Conservation (phyloP, 306 rosid species). For the Rubus idaeus region DNA sequence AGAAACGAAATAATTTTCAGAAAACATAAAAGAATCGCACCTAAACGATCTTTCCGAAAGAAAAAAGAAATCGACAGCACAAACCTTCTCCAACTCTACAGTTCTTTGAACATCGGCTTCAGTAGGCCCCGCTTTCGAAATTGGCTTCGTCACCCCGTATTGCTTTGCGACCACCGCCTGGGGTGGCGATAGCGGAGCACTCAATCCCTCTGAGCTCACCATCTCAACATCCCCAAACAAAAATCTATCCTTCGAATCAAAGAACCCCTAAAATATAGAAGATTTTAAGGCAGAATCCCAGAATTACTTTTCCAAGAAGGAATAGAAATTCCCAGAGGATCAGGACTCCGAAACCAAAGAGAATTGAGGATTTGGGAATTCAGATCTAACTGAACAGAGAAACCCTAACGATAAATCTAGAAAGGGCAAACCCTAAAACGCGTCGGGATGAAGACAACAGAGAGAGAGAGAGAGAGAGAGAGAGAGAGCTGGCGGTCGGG, state of each 20-base stretch:
- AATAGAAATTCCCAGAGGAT: not conserved
- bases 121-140: conserved; percentile 62
- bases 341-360: not conserved
- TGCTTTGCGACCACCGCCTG: conserved; percentile 34
- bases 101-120: conserved; percentile 47
- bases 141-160: conserved; percentile 65
- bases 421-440: not conserved
- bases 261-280: not conserved
- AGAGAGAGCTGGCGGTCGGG: not conserved
- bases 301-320: not conserved
- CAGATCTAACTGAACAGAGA: not conserved
- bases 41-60: not conserved
- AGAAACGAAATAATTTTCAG: conserved; percentile 17
- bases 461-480: not conserved
- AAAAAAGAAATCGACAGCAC: not conserved
- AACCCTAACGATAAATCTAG: not conserved
- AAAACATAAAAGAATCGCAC: not conserved
- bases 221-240: conserved; percentile 23
- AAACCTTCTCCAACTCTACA: conserved; percentile 62
- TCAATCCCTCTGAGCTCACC: conserved; percentile 57
- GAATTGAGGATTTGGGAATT: not conserved
- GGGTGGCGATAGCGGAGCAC: conserved; percentile 26
- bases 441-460: not conserved
- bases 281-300: not conserved
- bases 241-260: too few relatives aligned